These are phyloP conservation scores for Orychophragmus violaceus DNA, from an alignment of 345 rosid genomes.

Conservation along the genomic window DNA sequence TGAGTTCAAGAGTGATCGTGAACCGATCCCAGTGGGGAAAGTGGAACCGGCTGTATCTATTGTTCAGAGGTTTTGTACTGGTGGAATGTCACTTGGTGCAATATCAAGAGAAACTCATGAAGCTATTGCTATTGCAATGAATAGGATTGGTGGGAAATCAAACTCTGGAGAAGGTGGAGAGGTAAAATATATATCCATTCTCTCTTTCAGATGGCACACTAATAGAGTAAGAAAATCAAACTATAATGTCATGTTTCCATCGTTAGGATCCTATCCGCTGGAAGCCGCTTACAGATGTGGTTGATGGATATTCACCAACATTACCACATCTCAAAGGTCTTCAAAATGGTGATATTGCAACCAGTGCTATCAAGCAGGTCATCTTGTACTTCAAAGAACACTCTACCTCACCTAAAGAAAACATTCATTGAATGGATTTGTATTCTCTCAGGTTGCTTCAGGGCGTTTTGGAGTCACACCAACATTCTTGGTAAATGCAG, in stretches of 20 bases:
- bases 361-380: conserved; percentile 99
- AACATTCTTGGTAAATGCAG: conserved; percentile 92
- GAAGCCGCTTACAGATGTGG: conserved; percentile 91
- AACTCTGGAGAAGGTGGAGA: conserved; percentile 99
- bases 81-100: conserved; percentile 99
- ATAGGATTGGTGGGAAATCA: conserved; percentile 90
- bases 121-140: conserved; percentile 99
- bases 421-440: background rate
- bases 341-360: conserved; percentile 97
- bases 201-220: background rate
- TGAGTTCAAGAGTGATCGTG: conserved; percentile 88
- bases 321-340: conserved; percentile 98
- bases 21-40: conserved; percentile 87
- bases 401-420: background rate
- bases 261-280: conserved; percentile 93
- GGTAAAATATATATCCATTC: conserved; percentile 41
- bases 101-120: conserved; percentile 99
- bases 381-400: conserved; percentile 6
- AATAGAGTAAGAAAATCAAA: background rate
- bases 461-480: conserved; percentile 99
- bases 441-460: conserved; percentile 80
- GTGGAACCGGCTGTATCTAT: conserved; percentile 88
- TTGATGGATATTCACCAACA: conserved; percentile 95
- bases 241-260: conserved; percentile 1
- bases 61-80: conserved; percentile 92